These are phyloP conservation scores for Gossypium aridum DNA, from an alignment of 441 rosid species.

Conservation along the genomic window DNA sequence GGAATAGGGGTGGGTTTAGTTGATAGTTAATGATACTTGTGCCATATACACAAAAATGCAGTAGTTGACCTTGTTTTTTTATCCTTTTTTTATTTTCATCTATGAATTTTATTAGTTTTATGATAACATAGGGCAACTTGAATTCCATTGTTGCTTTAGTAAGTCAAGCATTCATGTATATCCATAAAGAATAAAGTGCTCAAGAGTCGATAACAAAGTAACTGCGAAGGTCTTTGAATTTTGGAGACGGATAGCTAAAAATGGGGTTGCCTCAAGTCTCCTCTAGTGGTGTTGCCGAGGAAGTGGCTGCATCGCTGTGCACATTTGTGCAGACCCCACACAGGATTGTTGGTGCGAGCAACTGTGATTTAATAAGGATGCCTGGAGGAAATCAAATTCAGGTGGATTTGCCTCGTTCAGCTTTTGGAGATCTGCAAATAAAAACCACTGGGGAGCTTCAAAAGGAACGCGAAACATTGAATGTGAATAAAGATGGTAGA, in stretches of 20 bases:
- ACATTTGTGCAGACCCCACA: slow-evolving; percentile 34
- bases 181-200: slow-evolving; percentile 1
- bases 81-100: background rate
- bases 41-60: background rate
- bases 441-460: slow-evolving; percentile 25
- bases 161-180: slow-evolving; percentile 2
- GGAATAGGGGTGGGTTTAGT: slow-evolving; percentile 12
- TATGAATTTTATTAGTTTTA: background rate
- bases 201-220: slow-evolving; percentile 8
- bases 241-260: slow-evolving; percentile 3
- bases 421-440: slow-evolving; percentile 33
- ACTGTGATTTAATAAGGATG: slow-evolving; percentile 31
- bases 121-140: background rate
- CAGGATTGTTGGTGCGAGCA: slow-evolving; percentile 17
- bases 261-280: slow-evolving; percentile 55
- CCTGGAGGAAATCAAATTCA: slow-evolving; percentile 30
- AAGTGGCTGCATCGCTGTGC: slow-evolving; percentile 35
- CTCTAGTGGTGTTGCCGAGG: slow-evolving; percentile 38
- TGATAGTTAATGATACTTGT: slow-evolving; percentile 10
- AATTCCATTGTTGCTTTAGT: slow-evolving; percentile 5
- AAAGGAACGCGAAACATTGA: slow-evolving; percentile 16
- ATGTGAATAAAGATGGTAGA: slow-evolving; percentile 17
- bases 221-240: slow-evolving; percentile 5
- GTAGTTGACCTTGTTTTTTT: background rate
- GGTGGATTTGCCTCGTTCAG: slow-evolving; percentile 30